Percentiles rank a stretch among this genome's conserved stretches.
phyloP scores from a whole-genome alignment of 768 basidiomycete species.

The Podaxis sp. region DNA sequence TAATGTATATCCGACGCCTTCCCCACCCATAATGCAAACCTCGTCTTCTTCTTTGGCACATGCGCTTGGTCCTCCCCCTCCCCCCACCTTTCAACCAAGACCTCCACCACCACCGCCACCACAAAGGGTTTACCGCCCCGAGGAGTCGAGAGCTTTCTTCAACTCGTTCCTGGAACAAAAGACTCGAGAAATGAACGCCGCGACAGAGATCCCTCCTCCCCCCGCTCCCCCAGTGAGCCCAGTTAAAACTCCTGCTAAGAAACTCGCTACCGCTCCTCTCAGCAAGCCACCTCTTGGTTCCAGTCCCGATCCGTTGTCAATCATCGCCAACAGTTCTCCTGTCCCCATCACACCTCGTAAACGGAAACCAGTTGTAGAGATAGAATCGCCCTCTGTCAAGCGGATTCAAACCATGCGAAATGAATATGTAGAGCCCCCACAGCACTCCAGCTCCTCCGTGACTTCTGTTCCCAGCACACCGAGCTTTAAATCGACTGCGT shows the following conservation, averaged over 20 bases:
- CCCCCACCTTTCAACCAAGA: slow-evolving; percentile 17
- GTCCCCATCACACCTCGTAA: slow-evolving; percentile 61
- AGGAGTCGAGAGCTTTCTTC: slow-evolving; percentile 66
- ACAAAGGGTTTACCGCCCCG: slow-evolving; percentile 41
- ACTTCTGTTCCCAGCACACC: slow-evolving; percentile 29
- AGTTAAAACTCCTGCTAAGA: slow-evolving; percentile 15
- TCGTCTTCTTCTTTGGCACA: slow-evolving; percentile 75
- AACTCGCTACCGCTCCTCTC: slow-evolving; percentile 14
- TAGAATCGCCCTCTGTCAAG: slow-evolving; percentile 65
- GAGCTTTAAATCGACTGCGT: slow-evolving; percentile 25
- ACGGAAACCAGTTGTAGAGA: slow-evolving; percentile 60
- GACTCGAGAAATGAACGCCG: slow-evolving; percentile 38
- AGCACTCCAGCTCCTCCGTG: slow-evolving; percentile 20
- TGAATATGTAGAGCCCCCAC: slow-evolving; percentile 14
- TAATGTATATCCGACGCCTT: slow-evolving; percentile 67
- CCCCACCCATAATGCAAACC: slow-evolving; percentile 61
- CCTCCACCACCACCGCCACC: slow-evolving; percentile 19
- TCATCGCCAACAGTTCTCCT: slow-evolving; percentile 31
- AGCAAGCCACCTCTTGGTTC: slow-evolving; percentile 28
- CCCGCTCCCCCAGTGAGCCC: slow-evolving; percentile 21
- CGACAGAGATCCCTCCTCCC: slow-evolving; percentile 21
- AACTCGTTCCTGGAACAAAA: slow-evolving; percentile 64
- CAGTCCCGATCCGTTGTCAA: slow-evolving; percentile 59
- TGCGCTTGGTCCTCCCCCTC: slow-evolving; percentile 51
- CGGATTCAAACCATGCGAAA: slow-evolving; percentile 39